phyloP scores from a whole-genome alignment of 2,329 filamentous ascomycete genomes.

The Aquanectria penicillioides region DNA sequence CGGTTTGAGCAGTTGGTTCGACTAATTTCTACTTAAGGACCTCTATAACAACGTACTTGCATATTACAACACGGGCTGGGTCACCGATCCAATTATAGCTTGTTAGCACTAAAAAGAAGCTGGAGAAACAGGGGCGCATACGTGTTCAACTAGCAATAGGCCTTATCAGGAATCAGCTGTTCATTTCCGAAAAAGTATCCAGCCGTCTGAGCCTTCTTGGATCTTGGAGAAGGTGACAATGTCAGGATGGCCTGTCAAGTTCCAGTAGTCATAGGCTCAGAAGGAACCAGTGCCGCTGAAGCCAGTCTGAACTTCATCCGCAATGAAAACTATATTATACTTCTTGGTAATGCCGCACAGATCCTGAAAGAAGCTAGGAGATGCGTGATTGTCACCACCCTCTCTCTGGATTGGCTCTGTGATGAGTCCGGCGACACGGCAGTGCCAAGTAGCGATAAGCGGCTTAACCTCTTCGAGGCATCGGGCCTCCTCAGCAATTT shows the following conservation, averaged over 20 bases:
- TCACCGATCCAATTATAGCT: slow-evolving; percentile 77
- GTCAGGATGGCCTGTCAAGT: slow-evolving; percentile 75
- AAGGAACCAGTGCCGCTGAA: slow-evolving; percentile 85
- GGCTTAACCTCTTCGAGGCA: slow-evolving; percentile 78
- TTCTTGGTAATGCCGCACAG: slow-evolving; percentile 82
- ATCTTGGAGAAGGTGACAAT: slow-evolving; percentile 89
- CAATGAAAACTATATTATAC: slow-evolving; percentile 84
- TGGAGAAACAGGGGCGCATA: neutral
- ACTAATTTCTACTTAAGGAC: slow-evolving; percentile 76
- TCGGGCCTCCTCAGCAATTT: slow-evolving; percentile 74
- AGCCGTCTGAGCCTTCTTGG: slow-evolving; percentile 85
- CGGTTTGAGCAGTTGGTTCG: slow-evolving; percentile 69
- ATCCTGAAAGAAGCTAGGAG: slow-evolving; percentile 84
- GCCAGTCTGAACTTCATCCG: slow-evolving; percentile 92
- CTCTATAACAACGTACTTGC: slow-evolving; percentile 80
- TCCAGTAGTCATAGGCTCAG: slow-evolving; percentile 89
- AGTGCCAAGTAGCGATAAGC: slow-evolving; percentile 78
- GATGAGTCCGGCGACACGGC: slow-evolving; percentile 82
- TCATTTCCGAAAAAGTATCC: slow-evolving; percentile 84
- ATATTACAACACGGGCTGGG: slow-evolving; percentile 78
- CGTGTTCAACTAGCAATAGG: slow-evolving; percentile 87
- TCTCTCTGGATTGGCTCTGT: slow-evolving; percentile 94
- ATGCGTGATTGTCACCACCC: slow-evolving; percentile 94
- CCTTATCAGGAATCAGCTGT: slow-evolving; percentile 78
- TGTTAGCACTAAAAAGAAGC: neutral